Percentiles rank a stretch among this genome's conserved stretches.
Evolutionary conservation across 768 basidiomycete genomes (phyloP).

Genomic region (Dioszegia crocea): DNA sequence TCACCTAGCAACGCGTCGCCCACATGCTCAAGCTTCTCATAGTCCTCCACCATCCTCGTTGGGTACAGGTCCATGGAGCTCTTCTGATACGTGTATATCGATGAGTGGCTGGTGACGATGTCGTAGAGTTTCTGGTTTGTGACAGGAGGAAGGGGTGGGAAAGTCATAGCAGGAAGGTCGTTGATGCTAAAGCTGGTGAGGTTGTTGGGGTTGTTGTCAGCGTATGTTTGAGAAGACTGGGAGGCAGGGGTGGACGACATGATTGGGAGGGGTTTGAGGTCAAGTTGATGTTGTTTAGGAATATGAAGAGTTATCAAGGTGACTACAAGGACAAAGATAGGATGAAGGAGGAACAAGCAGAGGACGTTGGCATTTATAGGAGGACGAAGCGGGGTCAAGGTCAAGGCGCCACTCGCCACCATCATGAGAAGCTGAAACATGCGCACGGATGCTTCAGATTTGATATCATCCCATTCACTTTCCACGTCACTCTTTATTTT

Average conservation of each 20-base stretch:
- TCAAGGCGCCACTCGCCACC: constrained; percentile 3
- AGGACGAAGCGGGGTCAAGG: neutral
- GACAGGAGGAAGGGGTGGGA: constrained; percentile 30
- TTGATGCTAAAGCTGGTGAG: constrained; percentile 5
- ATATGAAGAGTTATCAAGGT: neutral
- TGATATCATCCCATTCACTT: neutral
- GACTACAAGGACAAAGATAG: neutral
- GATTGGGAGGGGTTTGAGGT: neutral
- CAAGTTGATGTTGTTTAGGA: neutral
- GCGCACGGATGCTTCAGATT: neutral
- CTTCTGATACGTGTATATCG: neutral
- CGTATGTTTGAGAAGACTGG: neutral
- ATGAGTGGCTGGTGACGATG: constrained; percentile 22
- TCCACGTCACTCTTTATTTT: constrained; percentile 2
- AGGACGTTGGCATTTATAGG: no score
- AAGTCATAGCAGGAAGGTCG: constrained; percentile 6
- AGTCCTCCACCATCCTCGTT: constrained; percentile 11
- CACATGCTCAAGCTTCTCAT: constrained; percentile 43
- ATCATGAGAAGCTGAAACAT: neutral
- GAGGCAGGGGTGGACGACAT: neutral
- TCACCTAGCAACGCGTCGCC: constrained; percentile 37
- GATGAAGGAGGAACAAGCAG: neutral
- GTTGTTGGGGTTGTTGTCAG: neutral
- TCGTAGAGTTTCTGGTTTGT: constrained; percentile 9
- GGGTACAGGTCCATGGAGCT: constrained; percentile 7